phyloP scores from a whole-genome alignment of 2,329 filamentous ascomycete genomes.

The Cadophora sp. region DNA sequence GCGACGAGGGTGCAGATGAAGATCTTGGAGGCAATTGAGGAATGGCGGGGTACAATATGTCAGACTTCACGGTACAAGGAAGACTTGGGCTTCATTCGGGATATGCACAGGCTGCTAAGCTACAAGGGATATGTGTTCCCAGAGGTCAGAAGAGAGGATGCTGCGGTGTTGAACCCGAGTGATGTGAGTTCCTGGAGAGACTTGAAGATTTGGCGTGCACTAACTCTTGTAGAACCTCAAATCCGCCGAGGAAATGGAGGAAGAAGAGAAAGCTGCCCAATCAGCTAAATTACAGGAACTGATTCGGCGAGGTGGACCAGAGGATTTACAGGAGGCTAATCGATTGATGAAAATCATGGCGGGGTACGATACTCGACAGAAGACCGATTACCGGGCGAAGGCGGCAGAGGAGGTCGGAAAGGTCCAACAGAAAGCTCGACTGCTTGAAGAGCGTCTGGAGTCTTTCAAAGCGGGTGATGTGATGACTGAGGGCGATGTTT shows the following conservation, averaged over 20 bases:
- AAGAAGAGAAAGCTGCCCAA: slow-evolving; percentile 92
- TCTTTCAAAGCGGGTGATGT: slow-evolving; percentile 82
- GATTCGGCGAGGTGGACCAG: slow-evolving; percentile 88
- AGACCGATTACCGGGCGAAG: slow-evolving; percentile 97
- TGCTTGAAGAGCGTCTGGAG: slow-evolving; percentile 92
- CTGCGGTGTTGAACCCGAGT: slow-evolving; percentile 93
- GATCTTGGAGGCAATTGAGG: slow-evolving; percentile 95
- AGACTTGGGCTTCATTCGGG: slow-evolving; percentile 92
- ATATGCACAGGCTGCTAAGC: slow-evolving; percentile 94
- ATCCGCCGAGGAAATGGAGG: slow-evolving; percentile 98
- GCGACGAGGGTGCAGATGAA: slow-evolving; percentile 86
- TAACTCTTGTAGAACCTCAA: slow-evolving; percentile 75
- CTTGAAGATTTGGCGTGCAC: neutral
- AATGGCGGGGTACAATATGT: slow-evolving; percentile 98
- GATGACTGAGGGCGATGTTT: slow-evolving; percentile 72
- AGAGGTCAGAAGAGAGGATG: slow-evolving; percentile 90
- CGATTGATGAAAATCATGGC: slow-evolving; percentile 99
- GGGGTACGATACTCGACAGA: slow-evolving; percentile 91
- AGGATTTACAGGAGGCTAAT: slow-evolving; percentile 96
- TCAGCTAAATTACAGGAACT: slow-evolving; percentile 98
- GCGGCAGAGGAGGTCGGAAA: slow-evolving; percentile 93
- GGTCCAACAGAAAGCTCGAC: slow-evolving; percentile 92
- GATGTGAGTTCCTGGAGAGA: slow-evolving; percentile 70
- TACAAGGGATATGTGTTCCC: slow-evolving; percentile 98
- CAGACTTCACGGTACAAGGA: slow-evolving; percentile 98